phyloP scores from a whole-genome alignment of 768 basidiomycete species.

The Auricularia cornea region DNA sequence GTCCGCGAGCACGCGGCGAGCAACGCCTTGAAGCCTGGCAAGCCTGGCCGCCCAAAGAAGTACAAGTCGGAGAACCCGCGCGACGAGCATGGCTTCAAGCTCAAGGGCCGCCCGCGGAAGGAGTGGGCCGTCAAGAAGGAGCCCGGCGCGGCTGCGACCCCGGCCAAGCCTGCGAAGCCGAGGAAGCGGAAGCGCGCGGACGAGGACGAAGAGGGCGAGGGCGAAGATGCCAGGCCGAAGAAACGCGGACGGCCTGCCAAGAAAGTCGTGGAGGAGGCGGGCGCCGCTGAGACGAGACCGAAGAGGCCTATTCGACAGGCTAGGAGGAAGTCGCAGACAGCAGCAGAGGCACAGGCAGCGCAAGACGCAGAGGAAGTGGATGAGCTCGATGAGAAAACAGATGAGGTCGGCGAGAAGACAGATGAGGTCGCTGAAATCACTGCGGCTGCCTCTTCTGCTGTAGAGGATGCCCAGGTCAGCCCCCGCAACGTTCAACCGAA shows the following conservation, averaged over 20 bases:
- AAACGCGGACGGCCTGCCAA: conserved; percentile 35
- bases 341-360: no score
- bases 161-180: conserved; percentile 22
- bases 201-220: conserved; percentile 13
- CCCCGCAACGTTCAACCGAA: no score
- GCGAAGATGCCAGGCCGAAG: conserved; percentile 10
- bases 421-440: neutral
- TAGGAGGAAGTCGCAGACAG: conserved; percentile 12
- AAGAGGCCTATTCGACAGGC: conserved; percentile 30
- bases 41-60: no score
- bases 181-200: conserved; percentile 7
- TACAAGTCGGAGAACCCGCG: conserved; percentile 22
- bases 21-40: neutral
- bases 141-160: conserved; percentile 16
- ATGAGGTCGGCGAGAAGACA: neutral
- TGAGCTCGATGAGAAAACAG: conserved; percentile 2
- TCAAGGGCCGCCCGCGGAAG: conserved; percentile 19
- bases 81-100: conserved; percentile 19
- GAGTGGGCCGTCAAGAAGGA: conserved; percentile 7
- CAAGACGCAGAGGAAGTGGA: conserved; percentile 8
- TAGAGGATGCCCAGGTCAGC: neutral
- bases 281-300: conserved; percentile 12
- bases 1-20: conserved; percentile 6
- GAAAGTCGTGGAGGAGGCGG: conserved; percentile 13
- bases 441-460: neutral